Evolutionary conservation across 495 filamentous ascomycete genomes (phyloP), one percentile per base, ranked within the genome.

Genomic region (Penicillium simplicissimum): DNA sequence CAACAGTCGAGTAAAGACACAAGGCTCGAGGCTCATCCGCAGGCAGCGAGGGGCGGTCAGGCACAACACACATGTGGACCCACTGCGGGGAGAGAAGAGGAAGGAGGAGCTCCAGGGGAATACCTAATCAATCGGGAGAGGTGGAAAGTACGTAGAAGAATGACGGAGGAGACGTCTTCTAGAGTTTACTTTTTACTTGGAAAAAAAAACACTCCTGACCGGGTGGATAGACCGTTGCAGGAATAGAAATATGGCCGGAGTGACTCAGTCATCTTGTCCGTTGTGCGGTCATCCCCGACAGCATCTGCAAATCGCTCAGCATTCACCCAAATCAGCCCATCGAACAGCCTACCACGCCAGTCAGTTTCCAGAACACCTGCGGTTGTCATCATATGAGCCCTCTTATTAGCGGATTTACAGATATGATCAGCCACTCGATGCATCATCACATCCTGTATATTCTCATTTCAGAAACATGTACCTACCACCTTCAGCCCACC

Each of bases 1-100:
- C 33, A 55, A n/a, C 51, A 56, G 8, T 53, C 36, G 49, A 57
- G 55, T 55, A 51, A 51, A 60, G 49, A 57, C 33, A 37, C 52
- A 60, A 23, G 34, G 34, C 31, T 51, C 43, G 38, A 51, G 31
- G 56, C 57, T 56, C 53, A 42, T 60, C 57, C 54, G 42, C 63
- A 69, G 70, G 65, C 68, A 68, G 58, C 61, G 58, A 58, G 67
- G 64, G 64, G 75, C 73, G 72, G 73, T 77, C 72, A 77, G 75
- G 75, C 71, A 77, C 66, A 66, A 75, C 66, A 64, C 63, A 74
- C 69, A 61, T 58, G 48, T 58, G 48, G 67, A 63, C 64, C 68
- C 74, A 76, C 74, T 74, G 71, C 70, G 70, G 73, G 73, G 71
- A 60, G 55, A 31, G 28, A 31, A 31, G 38, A 37, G 37, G 59